Percentiles rank a stretch among this genome's conserved stretches.
These are phyloP conservation scores for Domatiomyces catenatus DNA, from an alignment of 2,329 filamentous ascomycete species.

Conservation along the genomic window DNA sequence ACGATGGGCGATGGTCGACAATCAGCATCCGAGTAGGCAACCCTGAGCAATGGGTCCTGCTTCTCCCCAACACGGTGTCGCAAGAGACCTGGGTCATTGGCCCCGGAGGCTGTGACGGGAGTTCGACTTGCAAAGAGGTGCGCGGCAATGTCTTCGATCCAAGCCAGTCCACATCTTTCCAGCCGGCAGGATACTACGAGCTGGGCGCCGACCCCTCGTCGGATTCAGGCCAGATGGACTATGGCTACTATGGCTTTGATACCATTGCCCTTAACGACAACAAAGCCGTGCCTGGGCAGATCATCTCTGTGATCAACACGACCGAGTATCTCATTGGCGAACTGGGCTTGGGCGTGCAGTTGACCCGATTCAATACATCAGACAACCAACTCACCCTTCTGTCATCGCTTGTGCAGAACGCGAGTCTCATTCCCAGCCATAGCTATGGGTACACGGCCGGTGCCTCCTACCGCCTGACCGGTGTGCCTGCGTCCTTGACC, in stretches of 20 bases:
- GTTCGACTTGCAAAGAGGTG: conserved; percentile 16
- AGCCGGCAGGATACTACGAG: conserved; percentile 17
- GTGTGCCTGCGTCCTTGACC: conserved; percentile 20
- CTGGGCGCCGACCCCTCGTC: conserved; percentile 13
- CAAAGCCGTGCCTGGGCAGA: conserved; percentile 18
- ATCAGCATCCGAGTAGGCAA: conserved; percentile 19
- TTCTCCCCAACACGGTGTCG: conserved; percentile 19
- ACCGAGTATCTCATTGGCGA: conserved; percentile 23
- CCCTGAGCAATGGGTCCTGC: conserved; percentile 20
- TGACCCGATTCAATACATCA: conserved; percentile 17
- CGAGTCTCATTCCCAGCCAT: conserved; percentile 18
- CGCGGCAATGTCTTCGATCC: conserved; percentile 21
- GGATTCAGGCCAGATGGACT: conserved; percentile 9
- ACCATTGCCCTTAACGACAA: conserved; percentile 19
- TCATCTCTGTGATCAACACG: conserved; percentile 21
- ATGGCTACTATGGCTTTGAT: conserved; percentile 25
- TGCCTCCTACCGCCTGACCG: conserved; percentile 20
- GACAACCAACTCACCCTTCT: conserved; percentile 16
- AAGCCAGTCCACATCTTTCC: conserved; percentile 22
- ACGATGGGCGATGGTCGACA: conserved; percentile 20
- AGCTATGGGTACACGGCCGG: conserved; percentile 24
- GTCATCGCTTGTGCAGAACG: conserved; percentile 18
- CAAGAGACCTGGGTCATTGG: conserved; percentile 21
- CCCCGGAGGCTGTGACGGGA: conserved; percentile 18
- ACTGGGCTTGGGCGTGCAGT: conserved; percentile 20